These are phyloP conservation scores for Volvox reticuliferus DNA, from an alignment of 139 green algal genomes.

Conservation along the genomic window DNA sequence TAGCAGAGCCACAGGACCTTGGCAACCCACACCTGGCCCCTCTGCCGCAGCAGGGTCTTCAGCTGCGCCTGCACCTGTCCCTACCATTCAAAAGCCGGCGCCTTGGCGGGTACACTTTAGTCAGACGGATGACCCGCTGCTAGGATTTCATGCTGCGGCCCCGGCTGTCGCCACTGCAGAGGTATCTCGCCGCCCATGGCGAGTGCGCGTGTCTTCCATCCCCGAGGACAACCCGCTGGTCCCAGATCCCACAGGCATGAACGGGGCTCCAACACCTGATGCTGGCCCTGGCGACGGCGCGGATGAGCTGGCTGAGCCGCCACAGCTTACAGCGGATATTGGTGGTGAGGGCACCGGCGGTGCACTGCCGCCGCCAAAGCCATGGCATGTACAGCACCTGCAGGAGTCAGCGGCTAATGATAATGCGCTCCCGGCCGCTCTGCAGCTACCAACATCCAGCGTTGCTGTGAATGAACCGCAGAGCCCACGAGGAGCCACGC, in stretches of 20 bases:
- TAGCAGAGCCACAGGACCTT: not conserved
- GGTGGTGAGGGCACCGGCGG: not conserved
- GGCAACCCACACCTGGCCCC: not conserved
- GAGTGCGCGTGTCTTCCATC: constrained; percentile 25
- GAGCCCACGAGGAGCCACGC: no score
- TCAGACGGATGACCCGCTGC: constrained; percentile 27
- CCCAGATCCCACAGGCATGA: no score
- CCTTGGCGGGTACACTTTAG: constrained; percentile 44
- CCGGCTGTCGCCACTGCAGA: not conserved
- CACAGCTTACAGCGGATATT: not conserved
- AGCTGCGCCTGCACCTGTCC: not conserved
- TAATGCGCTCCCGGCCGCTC: not conserved
- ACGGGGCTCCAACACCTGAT: not conserved
- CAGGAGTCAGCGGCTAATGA: not conserved
- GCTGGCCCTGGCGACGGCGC: not conserved
- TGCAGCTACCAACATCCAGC: not conserved
- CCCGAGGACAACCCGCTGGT: not conserved
- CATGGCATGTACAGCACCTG: constrained; percentile 32
- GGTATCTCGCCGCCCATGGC: not conserved
- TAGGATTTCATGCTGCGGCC: not conserved
- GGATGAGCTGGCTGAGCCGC: not conserved
- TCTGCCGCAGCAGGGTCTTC: not conserved
- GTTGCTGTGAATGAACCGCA: no score
- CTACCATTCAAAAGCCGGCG: not conserved
- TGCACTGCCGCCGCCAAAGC: constrained; percentile 9